Percentiles rank a stretch among this genome's conserved stretches.
phyloP scores from a whole-genome alignment of 768 basidiomycete genomes.

The Sporobolomyces phaffii region DNA sequence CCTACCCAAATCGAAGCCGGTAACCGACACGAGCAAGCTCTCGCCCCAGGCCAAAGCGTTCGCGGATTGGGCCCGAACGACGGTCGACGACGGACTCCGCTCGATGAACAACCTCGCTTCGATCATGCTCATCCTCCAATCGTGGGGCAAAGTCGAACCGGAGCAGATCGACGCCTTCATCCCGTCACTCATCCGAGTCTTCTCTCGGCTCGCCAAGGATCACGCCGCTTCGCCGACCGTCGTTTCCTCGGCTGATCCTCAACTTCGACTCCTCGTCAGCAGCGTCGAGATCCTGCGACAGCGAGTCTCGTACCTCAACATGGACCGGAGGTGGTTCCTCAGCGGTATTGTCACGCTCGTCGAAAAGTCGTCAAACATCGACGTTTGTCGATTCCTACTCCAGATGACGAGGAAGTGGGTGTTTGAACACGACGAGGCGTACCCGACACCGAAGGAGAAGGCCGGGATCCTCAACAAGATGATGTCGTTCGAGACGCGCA shows the following conservation, averaged over 20 bases:
- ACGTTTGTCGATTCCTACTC: conserved; percentile 75
- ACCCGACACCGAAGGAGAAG: conserved; percentile 93
- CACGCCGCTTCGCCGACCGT: conserved; percentile 59
- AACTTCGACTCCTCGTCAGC: conserved; percentile 57
- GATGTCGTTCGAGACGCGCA: conserved; percentile 59
- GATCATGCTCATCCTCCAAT: conserved; percentile 76
- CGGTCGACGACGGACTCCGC: conserved; percentile 72
- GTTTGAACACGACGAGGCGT: conserved; percentile 68
- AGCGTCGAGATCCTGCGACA: conserved; percentile 80
- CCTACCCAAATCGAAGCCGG: conserved; percentile 26
- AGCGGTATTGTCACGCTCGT: conserved; percentile 71
- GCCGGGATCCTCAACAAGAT: conserved; percentile 81
- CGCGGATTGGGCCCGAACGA: conserved; percentile 65
- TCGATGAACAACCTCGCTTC: conserved; percentile 67
- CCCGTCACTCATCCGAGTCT: conserved; percentile 67
- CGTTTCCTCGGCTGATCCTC: conserved; percentile 52
- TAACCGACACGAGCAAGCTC: conserved; percentile 23
- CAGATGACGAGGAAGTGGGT: conserved; percentile 85
- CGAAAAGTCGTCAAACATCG: conserved; percentile 76
- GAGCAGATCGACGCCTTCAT: conserved; percentile 78
- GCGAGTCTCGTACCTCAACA: conserved; percentile 72
- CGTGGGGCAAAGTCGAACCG: conserved; percentile 70
- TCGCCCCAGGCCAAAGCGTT: conserved; percentile 52
- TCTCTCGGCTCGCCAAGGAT: conserved; percentile 79
- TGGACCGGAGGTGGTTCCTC: conserved; percentile 75